These are phyloP conservation scores for Sordariomycetes sp. DNA, from an alignment of 2,329 filamentous ascomycete genomes.

Conservation along the genomic window DNA sequence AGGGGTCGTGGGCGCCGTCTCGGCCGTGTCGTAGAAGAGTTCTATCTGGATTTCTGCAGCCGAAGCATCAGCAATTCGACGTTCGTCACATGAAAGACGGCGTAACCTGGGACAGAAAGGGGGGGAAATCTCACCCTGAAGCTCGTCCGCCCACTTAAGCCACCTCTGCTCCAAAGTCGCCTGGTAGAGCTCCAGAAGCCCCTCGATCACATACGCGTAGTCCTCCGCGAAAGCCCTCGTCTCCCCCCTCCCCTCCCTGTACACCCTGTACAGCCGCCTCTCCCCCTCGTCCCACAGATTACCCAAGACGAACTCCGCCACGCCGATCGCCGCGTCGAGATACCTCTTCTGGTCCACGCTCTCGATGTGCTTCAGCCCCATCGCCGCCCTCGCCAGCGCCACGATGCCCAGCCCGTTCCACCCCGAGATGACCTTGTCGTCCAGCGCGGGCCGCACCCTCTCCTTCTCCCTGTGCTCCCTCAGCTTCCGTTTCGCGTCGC, in stretches of 20 bases:
- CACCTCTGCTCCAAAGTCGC: slow-evolving; percentile 66
- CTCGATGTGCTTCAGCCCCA: slow-evolving; percentile 52
- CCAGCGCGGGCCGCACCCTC: slow-evolving; percentile 65
- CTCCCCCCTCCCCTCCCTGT: slow-evolving; percentile 52
- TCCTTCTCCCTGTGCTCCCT: slow-evolving; percentile 61
- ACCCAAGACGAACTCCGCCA: slow-evolving; percentile 60
- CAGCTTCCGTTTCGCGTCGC: slow-evolving; percentile 56
- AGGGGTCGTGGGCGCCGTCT: slow-evolving; percentile 7
- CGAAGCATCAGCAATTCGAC: neutral
- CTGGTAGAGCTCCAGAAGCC: slow-evolving; percentile 75
- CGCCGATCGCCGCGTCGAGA: slow-evolving; percentile 52
- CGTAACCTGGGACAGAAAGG: neutral
- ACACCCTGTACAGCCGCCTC: slow-evolving; percentile 62
- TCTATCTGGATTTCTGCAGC: slow-evolving; percentile 57
- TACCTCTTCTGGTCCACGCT: slow-evolving; percentile 48
- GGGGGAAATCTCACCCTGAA: slow-evolving; percentile 51
- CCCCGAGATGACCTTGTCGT: slow-evolving; percentile 78
- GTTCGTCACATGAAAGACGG: neutral
- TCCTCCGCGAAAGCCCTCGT: slow-evolving; percentile 74
- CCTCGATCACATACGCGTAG: slow-evolving; percentile 80
- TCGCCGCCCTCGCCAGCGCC: slow-evolving; percentile 65
- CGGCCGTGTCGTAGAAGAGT: slow-evolving; percentile 62
- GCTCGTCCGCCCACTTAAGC: slow-evolving; percentile 67
- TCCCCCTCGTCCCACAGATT: slow-evolving; percentile 59
- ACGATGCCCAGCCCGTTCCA: slow-evolving; percentile 88